Percentiles rank a stretch among this genome's conserved stretches.
Evolutionary conservation across 371 early-diverging fungal genomes (phyloP).

Genomic region (Dichotomocladium elegans): DNA sequence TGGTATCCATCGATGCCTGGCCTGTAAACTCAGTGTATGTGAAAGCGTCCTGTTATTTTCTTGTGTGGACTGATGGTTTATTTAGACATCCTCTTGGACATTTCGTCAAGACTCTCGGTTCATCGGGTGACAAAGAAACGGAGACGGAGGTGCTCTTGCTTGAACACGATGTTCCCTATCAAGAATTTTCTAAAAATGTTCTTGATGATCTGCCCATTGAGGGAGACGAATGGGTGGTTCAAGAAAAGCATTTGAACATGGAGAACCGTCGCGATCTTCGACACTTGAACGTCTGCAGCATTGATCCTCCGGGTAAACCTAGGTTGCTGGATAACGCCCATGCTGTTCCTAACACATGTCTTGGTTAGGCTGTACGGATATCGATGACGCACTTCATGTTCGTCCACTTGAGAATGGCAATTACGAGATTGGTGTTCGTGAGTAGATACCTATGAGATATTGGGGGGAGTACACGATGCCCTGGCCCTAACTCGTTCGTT

Average conservation of each 20-base stretch:
- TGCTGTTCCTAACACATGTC: neutral
- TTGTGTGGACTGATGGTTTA: neutral
- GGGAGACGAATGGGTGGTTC: constrained; percentile 84
- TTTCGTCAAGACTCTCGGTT: constrained; percentile 87
- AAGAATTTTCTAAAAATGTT: constrained; percentile 85
- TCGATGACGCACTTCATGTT: constrained; percentile 99
- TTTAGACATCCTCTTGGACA: constrained; percentile 82
- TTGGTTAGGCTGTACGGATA: constrained; percentile 92
- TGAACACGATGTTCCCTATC: constrained; percentile 94
- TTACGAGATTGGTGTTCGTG: constrained; percentile 84
- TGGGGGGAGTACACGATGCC: too few relatives aligned
- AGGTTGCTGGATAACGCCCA: neutral
- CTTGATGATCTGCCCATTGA: constrained; percentile 80
- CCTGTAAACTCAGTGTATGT: constrained; percentile 63
- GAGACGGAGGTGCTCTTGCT: constrained; percentile 94
- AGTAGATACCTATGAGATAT: too few relatives aligned
- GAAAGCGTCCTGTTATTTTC: neutral
- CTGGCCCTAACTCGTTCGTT: too few relatives aligned
- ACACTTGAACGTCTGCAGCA: constrained; percentile 85
- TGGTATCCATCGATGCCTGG: constrained; percentile 93
- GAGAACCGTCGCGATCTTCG: constrained; percentile 80
- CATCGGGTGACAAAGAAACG: constrained; percentile 88
- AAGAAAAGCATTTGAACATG: constrained; percentile 59
- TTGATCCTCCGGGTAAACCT: constrained; percentile 91
- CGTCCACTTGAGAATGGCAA: constrained; percentile 83